Conservation (phyloP, 2,329 filamentous ascomycete species). For the Trichoderma brevicompactum region DNA sequence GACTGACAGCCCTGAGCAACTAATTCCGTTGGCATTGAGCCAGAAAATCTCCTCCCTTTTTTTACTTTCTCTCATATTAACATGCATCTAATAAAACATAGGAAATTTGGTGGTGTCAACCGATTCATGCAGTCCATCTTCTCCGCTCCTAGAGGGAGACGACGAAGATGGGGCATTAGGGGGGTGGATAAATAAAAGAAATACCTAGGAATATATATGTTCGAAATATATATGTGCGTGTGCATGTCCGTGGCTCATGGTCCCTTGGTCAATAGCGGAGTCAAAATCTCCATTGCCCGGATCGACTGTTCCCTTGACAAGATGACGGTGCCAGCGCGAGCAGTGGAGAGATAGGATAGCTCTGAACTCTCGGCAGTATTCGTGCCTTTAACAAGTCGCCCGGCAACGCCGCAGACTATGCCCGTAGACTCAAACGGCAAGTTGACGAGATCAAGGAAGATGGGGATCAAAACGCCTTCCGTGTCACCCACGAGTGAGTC, state of each 20-base stretch:
- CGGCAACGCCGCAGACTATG: constrained; percentile 92
- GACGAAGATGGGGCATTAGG: not conserved
- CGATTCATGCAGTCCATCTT: not conserved
- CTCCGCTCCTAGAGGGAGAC: not conserved
- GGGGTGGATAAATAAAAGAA: too few relatives aligned
- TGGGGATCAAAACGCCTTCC: constrained; percentile 75
- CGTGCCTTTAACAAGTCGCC: constrained; percentile 76
- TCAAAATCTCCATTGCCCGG: constrained; percentile 74
- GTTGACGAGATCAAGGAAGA: constrained; percentile 81
- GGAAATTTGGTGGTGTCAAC: not conserved
- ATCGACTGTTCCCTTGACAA: constrained; percentile 74
- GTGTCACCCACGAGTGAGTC: constrained; percentile 77
- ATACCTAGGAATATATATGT: not conserved
- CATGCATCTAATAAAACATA: not conserved
- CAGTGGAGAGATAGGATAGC: constrained; percentile 89
- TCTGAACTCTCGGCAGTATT: constrained; percentile 64
- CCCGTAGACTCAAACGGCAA: constrained; percentile 88
- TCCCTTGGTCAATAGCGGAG: constrained; percentile 51
- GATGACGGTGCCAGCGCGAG: constrained; percentile 86
- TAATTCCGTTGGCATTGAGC: not conserved
- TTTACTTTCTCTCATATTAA: not conserved
- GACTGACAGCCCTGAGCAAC: not conserved
- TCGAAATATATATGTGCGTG: not conserved
- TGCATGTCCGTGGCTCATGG: constrained; percentile 23
- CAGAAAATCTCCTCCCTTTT: not conserved